Evolutionary conservation across 108 stramenopile genomes (phyloP).

Genomic region (Aurantiochytrium sp.): DNA sequence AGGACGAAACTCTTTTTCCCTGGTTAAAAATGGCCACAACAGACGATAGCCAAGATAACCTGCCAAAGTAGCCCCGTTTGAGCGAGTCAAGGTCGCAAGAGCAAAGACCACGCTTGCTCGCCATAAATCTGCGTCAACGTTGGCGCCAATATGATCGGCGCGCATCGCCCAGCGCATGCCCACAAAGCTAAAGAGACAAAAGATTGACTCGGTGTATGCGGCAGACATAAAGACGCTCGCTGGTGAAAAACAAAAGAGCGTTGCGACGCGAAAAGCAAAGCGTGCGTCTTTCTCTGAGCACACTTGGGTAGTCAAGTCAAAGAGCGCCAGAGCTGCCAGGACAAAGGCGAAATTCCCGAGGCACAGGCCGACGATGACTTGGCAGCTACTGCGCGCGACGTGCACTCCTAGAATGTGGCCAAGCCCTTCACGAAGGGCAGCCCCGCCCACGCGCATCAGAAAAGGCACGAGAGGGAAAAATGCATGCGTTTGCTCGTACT

Average conservation of each 20-base stretch:
- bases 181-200: conserved; percentile 25
- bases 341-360: conserved; percentile 28
- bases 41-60: conserved; percentile 24
- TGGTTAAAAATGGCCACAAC: background rate
- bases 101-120: background rate
- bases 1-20: background rate
- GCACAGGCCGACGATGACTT: conserved; percentile 26
- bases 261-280: conserved; percentile 21
- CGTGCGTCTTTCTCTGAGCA: background rate
- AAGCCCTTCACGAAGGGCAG: background rate
- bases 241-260: conserved; percentile 28
- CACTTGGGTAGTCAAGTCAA: conserved; percentile 17
- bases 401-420: background rate
- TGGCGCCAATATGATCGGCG: background rate
- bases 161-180: conserved; percentile 25
- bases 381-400: background rate
- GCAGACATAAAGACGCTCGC: conserved; percentile 41
- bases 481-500: conserved; percentile 35
- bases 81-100: background rate
- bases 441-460: background rate
- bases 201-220: conserved; percentile 32
- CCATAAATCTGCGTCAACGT: background rate
- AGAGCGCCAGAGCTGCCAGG: conserved; percentile 24
- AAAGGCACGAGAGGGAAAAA: conserved; percentile 39
- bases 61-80: background rate